A percentile compares a stretch with the other conserved stretches of the same genome.
Conservation (phyloP, 1,284 basidiomycete species). For the Irpex lacteus region DNA sequence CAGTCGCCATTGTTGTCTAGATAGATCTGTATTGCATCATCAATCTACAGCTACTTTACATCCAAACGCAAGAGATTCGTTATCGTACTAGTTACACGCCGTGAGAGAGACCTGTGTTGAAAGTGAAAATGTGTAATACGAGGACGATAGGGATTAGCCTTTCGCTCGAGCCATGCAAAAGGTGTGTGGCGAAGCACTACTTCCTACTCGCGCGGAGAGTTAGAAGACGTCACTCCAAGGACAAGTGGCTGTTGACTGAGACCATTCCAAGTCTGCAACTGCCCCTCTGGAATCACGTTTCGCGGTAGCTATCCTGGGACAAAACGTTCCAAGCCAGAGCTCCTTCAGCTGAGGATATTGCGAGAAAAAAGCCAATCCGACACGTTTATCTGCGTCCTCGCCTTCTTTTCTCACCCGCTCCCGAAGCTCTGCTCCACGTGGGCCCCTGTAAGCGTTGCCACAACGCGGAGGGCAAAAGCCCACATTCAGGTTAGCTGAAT, state of each 20-base stretch:
- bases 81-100: too few relatives aligned
- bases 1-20: too few relatives aligned
- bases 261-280: neutral
- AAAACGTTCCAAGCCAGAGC: neutral
- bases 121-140: too few relatives aligned
- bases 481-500: neutral
- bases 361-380: neutral
- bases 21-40: too few relatives aligned
- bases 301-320: neutral
- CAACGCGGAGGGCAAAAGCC: neutral
- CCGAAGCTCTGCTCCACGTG: neutral
- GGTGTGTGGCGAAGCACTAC: too few relatives aligned
- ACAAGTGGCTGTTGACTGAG: neutral
- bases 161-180: too few relatives aligned
- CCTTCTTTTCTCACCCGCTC: neutral
- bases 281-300: neutral
- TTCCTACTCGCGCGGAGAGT: too few relatives aligned
- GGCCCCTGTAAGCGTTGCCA: neutral
- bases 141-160: too few relatives aligned
- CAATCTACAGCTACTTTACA: too few relatives aligned
- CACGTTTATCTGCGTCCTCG: neutral
- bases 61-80: too few relatives aligned
- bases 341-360: neutral
- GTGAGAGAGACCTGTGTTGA: too few relatives aligned
- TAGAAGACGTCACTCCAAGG: neutral